A percentile compares a stretch with the other conserved stretches of the same genome.
phyloP scores from a whole-genome alignment of 306 rosid genomes.

The Cucurbita argyrosperma region DNA sequence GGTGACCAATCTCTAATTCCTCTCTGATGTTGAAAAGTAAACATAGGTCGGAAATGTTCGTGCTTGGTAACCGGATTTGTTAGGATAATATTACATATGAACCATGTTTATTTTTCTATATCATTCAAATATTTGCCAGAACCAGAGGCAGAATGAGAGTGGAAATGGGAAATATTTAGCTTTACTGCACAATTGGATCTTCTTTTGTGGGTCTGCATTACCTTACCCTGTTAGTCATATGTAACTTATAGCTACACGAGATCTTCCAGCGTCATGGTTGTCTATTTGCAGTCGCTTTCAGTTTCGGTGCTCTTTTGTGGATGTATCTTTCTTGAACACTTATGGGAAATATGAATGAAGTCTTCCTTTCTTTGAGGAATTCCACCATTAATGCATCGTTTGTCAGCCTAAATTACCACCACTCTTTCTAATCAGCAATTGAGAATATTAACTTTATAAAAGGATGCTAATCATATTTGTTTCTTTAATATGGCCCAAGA shows the following conservation, averaged over 20 bases:
- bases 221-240: not conserved
- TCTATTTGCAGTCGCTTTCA: not conserved
- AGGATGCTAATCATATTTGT: not conserved
- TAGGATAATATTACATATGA: not conserved
- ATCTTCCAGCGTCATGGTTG: not conserved
- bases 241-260: not conserved
- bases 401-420: not conserved
- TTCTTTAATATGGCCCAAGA: conserved; percentile 10
- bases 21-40: not conserved
- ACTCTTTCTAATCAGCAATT: not conserved
- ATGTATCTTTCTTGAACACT: not conserved
- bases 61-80: not conserved
- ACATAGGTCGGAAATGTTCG: not conserved
- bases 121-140: not conserved
- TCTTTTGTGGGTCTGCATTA: not conserved
- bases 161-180: not conserved
- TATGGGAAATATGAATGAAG: not conserved
- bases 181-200: not conserved
- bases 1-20: not conserved
- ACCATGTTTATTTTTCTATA: not conserved
- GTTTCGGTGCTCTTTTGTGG: not conserved
- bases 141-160: not conserved
- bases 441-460: not conserved
- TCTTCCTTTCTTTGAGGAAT: not conserved
- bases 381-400: not conserved